Conservation (phyloP, 2,329 filamentous ascomycete genomes). For the Escovopsis weberi region DNA sequence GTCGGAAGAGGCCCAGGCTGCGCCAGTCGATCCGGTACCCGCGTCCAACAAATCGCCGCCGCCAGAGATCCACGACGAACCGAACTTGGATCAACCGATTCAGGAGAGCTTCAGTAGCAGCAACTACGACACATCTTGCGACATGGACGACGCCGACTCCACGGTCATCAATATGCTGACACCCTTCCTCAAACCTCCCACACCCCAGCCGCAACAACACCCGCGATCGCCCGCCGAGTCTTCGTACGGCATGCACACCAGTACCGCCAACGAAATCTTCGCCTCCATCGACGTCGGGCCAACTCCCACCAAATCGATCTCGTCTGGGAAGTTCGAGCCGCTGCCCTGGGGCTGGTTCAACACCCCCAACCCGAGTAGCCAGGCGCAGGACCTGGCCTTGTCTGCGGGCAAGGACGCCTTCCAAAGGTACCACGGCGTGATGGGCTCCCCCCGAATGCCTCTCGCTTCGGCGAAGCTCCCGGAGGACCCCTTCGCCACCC, state of each 20-base stretch:
- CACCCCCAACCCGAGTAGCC: constrained; percentile 17
- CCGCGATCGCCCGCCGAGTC: constrained; percentile 23
- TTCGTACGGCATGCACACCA: constrained; percentile 41
- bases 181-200: constrained; percentile 31
- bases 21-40: background rate
- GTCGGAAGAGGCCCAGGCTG: no score
- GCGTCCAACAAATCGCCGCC: background rate
- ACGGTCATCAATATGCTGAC: constrained; percentile 34
- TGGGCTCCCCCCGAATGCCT: constrained; percentile 2
- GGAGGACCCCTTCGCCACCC: constrained; percentile 20
- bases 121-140: constrained; percentile 1
- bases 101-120: background rate
- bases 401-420: constrained; percentile 14
- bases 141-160: constrained; percentile 18
- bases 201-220: constrained; percentile 23
- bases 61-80: background rate
- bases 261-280: constrained; percentile 36
- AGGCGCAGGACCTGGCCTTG: constrained; percentile 7
- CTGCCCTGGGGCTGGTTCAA: constrained; percentile 39
- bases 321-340: constrained; percentile 19
- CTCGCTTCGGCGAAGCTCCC: constrained; percentile 4
- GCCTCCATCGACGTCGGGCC: constrained; percentile 22
- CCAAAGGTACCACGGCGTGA: constrained; percentile 2
- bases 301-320: constrained; percentile 15
- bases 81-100: background rate